These are phyloP conservation scores for Raffaelea albimanens DNA, from an alignment of 2,329 filamentous ascomycete species.

Conservation along the genomic window DNA sequence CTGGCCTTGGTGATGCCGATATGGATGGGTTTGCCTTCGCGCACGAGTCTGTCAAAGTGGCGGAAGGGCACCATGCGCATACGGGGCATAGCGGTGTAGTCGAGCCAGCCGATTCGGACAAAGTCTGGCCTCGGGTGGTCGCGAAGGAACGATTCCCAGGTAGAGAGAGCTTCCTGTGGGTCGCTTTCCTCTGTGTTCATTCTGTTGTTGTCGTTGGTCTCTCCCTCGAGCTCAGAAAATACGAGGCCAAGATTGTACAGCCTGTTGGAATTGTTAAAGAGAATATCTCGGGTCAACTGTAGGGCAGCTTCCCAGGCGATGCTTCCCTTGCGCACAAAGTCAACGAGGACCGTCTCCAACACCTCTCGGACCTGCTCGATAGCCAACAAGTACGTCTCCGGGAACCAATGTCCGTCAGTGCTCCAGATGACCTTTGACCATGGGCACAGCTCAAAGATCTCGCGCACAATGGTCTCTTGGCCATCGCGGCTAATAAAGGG, in stretches of 20 bases:
- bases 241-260: conserved; percentile 55
- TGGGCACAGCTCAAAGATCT: conserved; percentile 67
- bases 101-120: conserved; percentile 67
- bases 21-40: conserved; percentile 30
- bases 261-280: conserved; percentile 71
- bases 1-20: conserved; percentile 56
- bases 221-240: neutral
- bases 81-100: conserved; percentile 63
- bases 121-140: conserved; percentile 48
- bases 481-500: conserved; percentile 68
- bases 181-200: too few relatives aligned
- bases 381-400: conserved; percentile 68
- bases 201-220: neutral
- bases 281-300: conserved; percentile 52
- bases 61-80: conserved; percentile 58
- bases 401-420: conserved; percentile 70
- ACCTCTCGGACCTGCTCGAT: conserved; percentile 63
- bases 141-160: conserved; percentile 32
- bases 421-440: conserved; percentile 70
- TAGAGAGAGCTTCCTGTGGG: too few relatives aligned
- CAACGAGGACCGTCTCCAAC: conserved; percentile 56
- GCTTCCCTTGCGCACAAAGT: conserved; percentile 56
- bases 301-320: conserved; percentile 53
- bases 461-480: conserved; percentile 59
- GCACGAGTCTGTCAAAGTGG: conserved; percentile 39